phyloP scores from a whole-genome alignment of 139 green algal genomes.

The Coelastrella sp. region DNA sequence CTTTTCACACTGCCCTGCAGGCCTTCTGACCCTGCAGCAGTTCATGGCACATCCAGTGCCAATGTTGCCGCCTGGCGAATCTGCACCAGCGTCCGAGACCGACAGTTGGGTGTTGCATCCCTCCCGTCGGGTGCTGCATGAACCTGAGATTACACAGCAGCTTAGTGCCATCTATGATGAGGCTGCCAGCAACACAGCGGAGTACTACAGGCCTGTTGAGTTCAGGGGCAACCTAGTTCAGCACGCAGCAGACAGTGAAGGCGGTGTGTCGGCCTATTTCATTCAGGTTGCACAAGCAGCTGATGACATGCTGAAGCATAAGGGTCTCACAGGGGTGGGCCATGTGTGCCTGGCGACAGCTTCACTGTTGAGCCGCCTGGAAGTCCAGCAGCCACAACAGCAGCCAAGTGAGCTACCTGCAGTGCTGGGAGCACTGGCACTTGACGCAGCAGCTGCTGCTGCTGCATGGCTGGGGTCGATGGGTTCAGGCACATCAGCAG shows the following conservation, averaged over 20 bases:
- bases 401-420: not conserved
- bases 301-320: not conserved
- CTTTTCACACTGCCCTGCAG: not conserved
- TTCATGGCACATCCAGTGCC: not conserved
- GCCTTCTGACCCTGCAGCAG: not conserved
- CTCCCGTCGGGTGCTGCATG: not conserved
- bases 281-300: not conserved
- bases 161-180: not conserved
- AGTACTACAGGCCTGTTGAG: not conserved
- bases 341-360: not conserved
- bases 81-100: not conserved
- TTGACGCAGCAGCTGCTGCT: not conserved
- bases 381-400: not conserved
- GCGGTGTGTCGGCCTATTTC: not conserved
- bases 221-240: not conserved
- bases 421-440: not conserved
- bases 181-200: not conserved
- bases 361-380: not conserved
- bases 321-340: not conserved
- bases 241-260: not conserved
- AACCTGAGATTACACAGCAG: not conserved
- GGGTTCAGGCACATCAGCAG: not conserved
- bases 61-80: not conserved
- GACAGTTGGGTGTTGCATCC: not conserved
- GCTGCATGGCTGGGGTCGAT: not conserved